phyloP scores from a whole-genome alignment of 352 stramenopile genomes.

The Phytophthora melonis region DNA sequence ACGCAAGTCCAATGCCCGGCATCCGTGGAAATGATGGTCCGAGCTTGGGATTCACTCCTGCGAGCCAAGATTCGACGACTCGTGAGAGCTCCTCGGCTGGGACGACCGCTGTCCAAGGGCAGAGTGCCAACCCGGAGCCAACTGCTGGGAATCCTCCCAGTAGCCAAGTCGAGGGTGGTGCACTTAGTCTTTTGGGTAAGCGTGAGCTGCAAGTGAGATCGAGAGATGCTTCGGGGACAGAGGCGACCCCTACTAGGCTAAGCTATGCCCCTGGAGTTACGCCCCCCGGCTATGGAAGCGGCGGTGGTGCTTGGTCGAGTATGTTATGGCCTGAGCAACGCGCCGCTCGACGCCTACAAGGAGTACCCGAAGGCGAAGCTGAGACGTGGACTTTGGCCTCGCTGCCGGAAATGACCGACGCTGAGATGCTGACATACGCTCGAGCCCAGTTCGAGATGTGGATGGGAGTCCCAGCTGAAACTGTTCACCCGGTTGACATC shows the following conservation, averaged over 20 bases:
- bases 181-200: not conserved
- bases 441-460: not conserved
- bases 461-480: not conserved
- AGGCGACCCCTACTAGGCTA: not conserved
- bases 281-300: not conserved
- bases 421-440: not conserved
- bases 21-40: too few relatives aligned
- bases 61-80: too few relatives aligned
- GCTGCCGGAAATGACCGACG: not conserved
- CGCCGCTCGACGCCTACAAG: too few relatives aligned
- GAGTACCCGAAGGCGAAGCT: too few relatives aligned
- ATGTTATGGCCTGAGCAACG: too few relatives aligned
- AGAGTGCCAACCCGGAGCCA: conserved; percentile 1
- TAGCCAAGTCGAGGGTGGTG: conserved; percentile 1
- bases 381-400: too few relatives aligned
- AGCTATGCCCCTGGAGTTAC: not conserved
- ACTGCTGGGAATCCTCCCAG: not conserved
- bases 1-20: too few relatives aligned
- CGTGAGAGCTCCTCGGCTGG: too few relatives aligned
- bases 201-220: not conserved
- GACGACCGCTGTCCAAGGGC: not conserved
- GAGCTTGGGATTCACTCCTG: too few relatives aligned
- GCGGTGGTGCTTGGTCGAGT: too few relatives aligned
- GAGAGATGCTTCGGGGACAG: not conserved
- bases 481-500: not conserved